Evolutionary conservation across 106 monocot species (phyloP).

Genomic region (Dioscorea zingiberensis): DNA sequence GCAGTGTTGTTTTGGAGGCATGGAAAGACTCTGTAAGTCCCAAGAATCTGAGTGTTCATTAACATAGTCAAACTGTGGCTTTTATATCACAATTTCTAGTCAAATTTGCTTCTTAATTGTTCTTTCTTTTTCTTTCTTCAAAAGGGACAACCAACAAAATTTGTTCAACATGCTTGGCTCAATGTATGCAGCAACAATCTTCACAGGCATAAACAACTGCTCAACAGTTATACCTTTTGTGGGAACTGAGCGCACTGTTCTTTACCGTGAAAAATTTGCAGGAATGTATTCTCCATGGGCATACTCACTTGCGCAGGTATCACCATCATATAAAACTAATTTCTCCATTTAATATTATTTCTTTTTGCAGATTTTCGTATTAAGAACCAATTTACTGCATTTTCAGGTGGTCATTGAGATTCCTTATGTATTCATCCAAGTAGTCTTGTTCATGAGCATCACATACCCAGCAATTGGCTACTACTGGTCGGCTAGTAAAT

Average conservation of each 20-base stretch:
- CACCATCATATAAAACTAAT: background rate
- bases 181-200: slow-evolving; percentile 19
- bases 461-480: too few species aligned
- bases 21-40: slow-evolving; percentile 45
- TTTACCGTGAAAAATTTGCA: slow-evolving; percentile 63
- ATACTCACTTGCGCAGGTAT: slow-evolving; percentile 67
- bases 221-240: slow-evolving; percentile 36
- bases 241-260: slow-evolving; percentile 37
- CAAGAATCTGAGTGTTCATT: too few species aligned
- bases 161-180: slow-evolving; percentile 59
- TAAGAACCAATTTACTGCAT: too few species aligned
- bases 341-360: too few species aligned
- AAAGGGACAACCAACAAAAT: slow-evolving; percentile 51
- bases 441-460: too few species aligned
- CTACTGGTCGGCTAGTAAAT: too few species aligned
- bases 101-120: too few species aligned
- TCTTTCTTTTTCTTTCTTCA: background rate
- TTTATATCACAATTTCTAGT: too few species aligned
- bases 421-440: too few species aligned
- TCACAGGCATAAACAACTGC: slow-evolving; percentile 34
- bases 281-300: slow-evolving; percentile 80
- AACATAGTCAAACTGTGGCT: too few species aligned
- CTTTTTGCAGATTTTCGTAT: too few species aligned
- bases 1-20: slow-evolving; percentile 38
- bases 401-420: too few species aligned